Evolutionary conservation across 306 rosid species (phyloP).

Genomic region (Gillenia trifoliata): DNA sequence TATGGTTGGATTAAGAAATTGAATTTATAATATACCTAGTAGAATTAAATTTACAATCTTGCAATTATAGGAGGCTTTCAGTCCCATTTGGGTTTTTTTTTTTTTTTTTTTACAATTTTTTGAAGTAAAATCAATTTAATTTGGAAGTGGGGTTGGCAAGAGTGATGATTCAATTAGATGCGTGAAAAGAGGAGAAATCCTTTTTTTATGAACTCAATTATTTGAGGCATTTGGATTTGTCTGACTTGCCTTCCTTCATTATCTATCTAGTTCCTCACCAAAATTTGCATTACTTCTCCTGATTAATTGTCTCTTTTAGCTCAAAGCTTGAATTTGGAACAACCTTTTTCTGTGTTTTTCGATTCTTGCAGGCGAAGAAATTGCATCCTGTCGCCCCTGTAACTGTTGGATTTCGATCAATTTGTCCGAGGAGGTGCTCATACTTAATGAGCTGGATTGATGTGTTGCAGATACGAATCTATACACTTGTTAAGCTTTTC

Average conservation of each 20-base stretch:
- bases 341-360: background rate
- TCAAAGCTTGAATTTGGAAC: background rate
- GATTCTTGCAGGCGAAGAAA: background rate
- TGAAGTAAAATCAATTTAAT: conserved; percentile 48
- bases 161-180: conserved; percentile 67
- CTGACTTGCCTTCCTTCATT: conserved; percentile 34
- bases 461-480: too few relatives aligned
- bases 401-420: background rate
- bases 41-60: too few relatives aligned
- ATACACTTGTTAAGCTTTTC: too few relatives aligned
- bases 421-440: background rate
- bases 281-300: background rate
- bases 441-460: background rate
- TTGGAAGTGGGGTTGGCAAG: conserved; percentile 19
- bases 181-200: conserved; percentile 34
- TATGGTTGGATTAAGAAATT: background rate
- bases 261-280: background rate
- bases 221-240: conserved; percentile 49
- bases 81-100: too few relatives aligned
- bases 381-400: background rate
- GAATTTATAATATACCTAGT: too few relatives aligned
- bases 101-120: conserved; percentile 23
- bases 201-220: conserved; percentile 41
- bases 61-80: too few relatives aligned
- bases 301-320: background rate